phyloP scores from a whole-genome alignment of 2,329 filamentous ascomycete species.

The Penicillium sp. region DNA sequence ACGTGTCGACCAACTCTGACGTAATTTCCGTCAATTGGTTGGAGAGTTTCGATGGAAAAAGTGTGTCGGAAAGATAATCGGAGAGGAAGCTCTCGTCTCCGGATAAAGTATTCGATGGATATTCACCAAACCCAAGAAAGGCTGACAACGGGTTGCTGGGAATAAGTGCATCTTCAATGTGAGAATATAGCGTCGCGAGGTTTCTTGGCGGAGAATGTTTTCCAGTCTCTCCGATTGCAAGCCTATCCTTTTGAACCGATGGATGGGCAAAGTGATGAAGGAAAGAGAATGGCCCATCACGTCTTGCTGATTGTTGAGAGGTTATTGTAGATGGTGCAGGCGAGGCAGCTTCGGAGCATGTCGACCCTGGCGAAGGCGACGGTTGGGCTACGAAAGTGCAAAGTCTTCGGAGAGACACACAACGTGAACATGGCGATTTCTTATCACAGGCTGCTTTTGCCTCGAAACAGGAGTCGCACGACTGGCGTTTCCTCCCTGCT shows the following conservation, averaged over 20 bases:
- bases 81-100: slow-evolving; percentile 16
- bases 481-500: slow-evolving; percentile 29
- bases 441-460: slow-evolving; percentile 27
- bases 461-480: slow-evolving; percentile 27
- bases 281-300: slow-evolving; percentile 24
- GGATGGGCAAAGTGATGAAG: slow-evolving; percentile 29
- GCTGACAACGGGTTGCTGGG: slow-evolving; percentile 18
- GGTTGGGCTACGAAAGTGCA: slow-evolving; percentile 17
- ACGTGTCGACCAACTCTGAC: slow-evolving; percentile 27
- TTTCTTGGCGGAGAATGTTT: slow-evolving; percentile 26
- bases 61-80: slow-evolving; percentile 13
- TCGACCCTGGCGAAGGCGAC: neutral
- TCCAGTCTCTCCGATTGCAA: slow-evolving; percentile 31
- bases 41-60: slow-evolving; percentile 22
- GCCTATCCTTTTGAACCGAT: slow-evolving; percentile 22
- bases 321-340: slow-evolving; percentile 3
- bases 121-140: slow-evolving; percentile 11
- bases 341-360: neutral
- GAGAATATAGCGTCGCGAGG: slow-evolving; percentile 24
- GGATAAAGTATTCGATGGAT: slow-evolving; percentile 9
- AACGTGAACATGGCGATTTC: slow-evolving; percentile 24
- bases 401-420: slow-evolving; percentile 15
- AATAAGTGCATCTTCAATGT: slow-evolving; percentile 25
- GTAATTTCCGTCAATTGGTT: slow-evolving; percentile 24
- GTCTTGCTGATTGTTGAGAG: neutral